Base-by-base conservation (phyloP, 106 monocot species). In the Dendrobium officinale region DNA sequence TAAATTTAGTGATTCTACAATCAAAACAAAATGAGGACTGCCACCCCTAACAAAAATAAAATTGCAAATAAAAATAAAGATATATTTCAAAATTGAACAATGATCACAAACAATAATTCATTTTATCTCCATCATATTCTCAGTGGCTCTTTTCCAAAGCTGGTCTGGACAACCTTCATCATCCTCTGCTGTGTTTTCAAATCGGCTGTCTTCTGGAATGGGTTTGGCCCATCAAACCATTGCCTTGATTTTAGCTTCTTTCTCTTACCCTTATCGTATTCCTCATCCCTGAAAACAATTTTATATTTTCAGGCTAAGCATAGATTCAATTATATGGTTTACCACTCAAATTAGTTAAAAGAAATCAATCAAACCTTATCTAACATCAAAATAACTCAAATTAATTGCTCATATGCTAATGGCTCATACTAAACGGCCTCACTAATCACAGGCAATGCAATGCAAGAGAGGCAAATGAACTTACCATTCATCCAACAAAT, bases 401-500 rank as follows among this genome's bases (percentile, higher is more conserved):
- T 51, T 51, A 51, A 51, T 45, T 45, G 31, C 31, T 31, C 31
- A 31, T 31, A 31, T 37, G 3, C 37, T 37, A 37, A 37, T 37
- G 37, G 37, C 37, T 18, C 18, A 37, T 37, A 70, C 27, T 13
- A 70, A 70, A 27, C 4, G 37, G 33, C 2, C 27, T 13, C 27
- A 2, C 33, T 31, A 70, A 70, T 4, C 70, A 13, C 15, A 51
- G 9, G 37, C 33, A 31, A 66, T 20, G 64, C 37, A 37, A 37
- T 51, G 13, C 20, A 22, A 61, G 0, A 61, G n/a, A 68, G 15
- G 15, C 29, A 70, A 17, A 37, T 33, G 76, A 83, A 73, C 85
- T 83, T 84, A 96, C 95, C 91, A 91, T 78, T 96, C 93, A 84
- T 96, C 93, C 31, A 96, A 77, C 44, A 96, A 81, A 80, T 94